Conservation (phyloP, 2,329 filamentous ascomycete species). For the Hymenoscyphus linearis region DNA sequence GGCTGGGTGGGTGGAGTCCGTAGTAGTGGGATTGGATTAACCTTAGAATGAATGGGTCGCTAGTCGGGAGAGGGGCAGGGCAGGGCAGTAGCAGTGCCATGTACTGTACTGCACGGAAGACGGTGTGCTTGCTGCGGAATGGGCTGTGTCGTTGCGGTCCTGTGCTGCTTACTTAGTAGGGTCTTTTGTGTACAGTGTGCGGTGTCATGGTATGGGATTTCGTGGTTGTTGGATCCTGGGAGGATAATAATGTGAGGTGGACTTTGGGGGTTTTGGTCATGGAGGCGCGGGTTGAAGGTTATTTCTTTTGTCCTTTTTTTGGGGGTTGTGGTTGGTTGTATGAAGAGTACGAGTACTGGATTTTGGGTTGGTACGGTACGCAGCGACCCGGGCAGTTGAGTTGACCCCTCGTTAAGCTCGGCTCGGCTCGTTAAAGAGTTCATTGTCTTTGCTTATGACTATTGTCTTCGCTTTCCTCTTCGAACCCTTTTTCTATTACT, state of each 20-base stretch:
- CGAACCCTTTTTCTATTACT: background rate
- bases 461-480: background rate
- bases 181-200: too few species aligned
- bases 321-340: background rate
- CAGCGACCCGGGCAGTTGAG: too few species aligned
- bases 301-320: background rate
- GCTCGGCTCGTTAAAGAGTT: too few species aligned
- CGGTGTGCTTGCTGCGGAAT: background rate
- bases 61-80: background rate
- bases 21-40: too few species aligned
- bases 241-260: background rate
- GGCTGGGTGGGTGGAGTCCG: background rate
- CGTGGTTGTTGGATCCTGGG: background rate
- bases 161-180: background rate
- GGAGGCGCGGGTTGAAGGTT: background rate
- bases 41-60: background rate
- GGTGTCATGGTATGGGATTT: background rate
- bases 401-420: too few species aligned
- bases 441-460: background rate
- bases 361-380: background rate
- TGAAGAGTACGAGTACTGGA: background rate
- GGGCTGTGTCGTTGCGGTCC: background rate
- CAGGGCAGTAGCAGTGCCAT: background rate
- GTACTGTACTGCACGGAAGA: too few species aligned
- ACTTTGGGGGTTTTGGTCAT: background rate